These are phyloP conservation scores for Liquidambar formosana DNA, from an alignment of 164 flowering plant genomes.

Conservation along the genomic window DNA sequence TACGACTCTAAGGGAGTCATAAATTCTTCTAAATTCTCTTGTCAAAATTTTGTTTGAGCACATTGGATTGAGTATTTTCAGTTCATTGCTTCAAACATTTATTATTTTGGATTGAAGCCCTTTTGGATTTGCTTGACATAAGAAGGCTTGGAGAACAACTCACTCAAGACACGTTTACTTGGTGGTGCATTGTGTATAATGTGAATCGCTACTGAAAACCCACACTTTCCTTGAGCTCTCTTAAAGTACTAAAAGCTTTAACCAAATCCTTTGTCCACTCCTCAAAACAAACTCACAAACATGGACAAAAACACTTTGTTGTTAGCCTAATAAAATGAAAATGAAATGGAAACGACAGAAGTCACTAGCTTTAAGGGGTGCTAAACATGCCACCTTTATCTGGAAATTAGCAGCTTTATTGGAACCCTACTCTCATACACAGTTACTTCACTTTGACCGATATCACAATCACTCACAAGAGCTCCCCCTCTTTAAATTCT, in stretches of 20 bases:
- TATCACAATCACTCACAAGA: neutral
- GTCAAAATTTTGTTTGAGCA: no score
- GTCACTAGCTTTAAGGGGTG: conserved; percentile 17
- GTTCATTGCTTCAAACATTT: no score
- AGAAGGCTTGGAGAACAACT: neutral
- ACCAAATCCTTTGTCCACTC: conserved; percentile 12
- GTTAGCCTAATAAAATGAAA: conserved; percentile 4
- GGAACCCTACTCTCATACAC: conserved; percentile 9
- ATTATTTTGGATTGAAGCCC: no score
- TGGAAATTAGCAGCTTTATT: conserved; percentile 27
- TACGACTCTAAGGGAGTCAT: no score
- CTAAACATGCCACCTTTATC: conserved; percentile 33
- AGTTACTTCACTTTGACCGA: conserved; percentile 26
- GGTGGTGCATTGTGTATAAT: neutral
- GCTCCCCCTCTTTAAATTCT: conserved; percentile 25
- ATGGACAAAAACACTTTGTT: conserved; percentile 16
- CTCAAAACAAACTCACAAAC: neutral
- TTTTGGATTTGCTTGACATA: neutral
- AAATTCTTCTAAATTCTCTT: no score
- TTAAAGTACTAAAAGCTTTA: conserved; percentile 7
- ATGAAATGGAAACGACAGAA: conserved; percentile 10
- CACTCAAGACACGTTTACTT: neutral
- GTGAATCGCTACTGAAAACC: neutral
- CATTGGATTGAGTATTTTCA: no score
- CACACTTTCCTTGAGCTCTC: conserved; percentile 3